Conservation (phyloP, 805 yeast genomes). For the Ogataea glucozyma region DNA sequence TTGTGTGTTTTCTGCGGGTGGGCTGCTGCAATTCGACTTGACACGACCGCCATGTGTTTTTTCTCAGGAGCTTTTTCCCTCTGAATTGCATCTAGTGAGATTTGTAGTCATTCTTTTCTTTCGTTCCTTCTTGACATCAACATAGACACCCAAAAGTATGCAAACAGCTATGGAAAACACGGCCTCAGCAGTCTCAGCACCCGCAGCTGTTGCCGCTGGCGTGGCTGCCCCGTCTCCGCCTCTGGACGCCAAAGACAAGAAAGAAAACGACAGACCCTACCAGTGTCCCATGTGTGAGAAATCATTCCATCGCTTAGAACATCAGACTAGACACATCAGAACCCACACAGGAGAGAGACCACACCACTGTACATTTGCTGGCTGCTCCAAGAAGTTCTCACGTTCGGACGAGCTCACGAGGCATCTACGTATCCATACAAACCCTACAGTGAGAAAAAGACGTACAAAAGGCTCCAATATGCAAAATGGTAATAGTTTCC, state of each 20-base stretch:
- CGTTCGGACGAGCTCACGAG: conserved; percentile 85
- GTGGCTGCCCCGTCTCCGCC: no score
- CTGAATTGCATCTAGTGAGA: no score
- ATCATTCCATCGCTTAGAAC: conserved; percentile 86
- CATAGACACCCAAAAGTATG: background rate
- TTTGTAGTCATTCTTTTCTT: background rate
- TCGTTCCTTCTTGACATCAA: background rate
- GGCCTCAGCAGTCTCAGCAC: background rate
- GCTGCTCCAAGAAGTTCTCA: conserved; percentile 78
- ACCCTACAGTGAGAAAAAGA: conserved; percentile 40
- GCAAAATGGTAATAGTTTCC: conserved; percentile 17
- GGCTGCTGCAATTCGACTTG: conserved; percentile 1
- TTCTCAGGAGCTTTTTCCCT: conserved; percentile 5
- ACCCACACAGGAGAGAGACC: conserved; percentile 96
- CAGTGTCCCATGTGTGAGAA: conserved; percentile 82
- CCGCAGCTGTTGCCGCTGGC: background rate
- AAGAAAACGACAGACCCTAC: conserved; percentile 56
- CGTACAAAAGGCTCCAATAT: conserved; percentile 30
- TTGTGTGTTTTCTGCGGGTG: no score
- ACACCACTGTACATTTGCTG: conserved; percentile 78
- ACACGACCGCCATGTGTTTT: conserved; percentile 4
- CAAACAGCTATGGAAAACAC: conserved; percentile 3
- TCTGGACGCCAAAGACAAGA: conserved; percentile 6
- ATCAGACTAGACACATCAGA: conserved; percentile 86
- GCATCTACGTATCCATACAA: conserved; percentile 77